A percentile compares a stretch with the other conserved stretches of the same genome.
Evolutionary conservation across 2,329 filamentous ascomycete species (phyloP).

Genomic region (Penicillium sp.): DNA sequence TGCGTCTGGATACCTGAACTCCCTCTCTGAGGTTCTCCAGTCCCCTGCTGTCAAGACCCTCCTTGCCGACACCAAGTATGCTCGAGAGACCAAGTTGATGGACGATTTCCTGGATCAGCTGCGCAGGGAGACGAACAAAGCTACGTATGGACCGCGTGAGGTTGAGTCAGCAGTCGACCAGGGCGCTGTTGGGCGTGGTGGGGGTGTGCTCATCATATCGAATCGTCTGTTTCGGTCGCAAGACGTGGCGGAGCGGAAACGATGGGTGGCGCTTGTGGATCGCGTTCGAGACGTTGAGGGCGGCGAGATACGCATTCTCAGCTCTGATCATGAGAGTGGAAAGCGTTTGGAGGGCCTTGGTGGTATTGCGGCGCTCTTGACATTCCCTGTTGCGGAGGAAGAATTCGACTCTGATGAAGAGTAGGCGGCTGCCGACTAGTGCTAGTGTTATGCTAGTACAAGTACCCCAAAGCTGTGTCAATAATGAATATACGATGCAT

Average conservation of each 20-base stretch:
- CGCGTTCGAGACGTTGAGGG: slow-evolving; percentile 74
- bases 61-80: slow-evolving; percentile 82
- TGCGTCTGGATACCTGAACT: slow-evolving; percentile 79
- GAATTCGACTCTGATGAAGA: slow-evolving; percentile 62
- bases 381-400: slow-evolving; percentile 77
- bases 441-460: background rate
- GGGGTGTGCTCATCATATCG: slow-evolving; percentile 77
- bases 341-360: slow-evolving; percentile 76
- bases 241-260: slow-evolving; percentile 67
- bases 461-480: background rate
- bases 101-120: slow-evolving; percentile 75
- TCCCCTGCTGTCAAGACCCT: slow-evolving; percentile 70
- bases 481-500: slow-evolving; percentile 8
- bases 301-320: slow-evolving; percentile 82
- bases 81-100: slow-evolving; percentile 75
- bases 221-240: slow-evolving; percentile 82
- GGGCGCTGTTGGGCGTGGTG: slow-evolving; percentile 81
- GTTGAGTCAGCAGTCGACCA: slow-evolving; percentile 78
- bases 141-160: slow-evolving; percentile 82
- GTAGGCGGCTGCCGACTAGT: background rate
- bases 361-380: slow-evolving; percentile 82
- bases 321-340: slow-evolving; percentile 90
- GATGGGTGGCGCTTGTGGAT: slow-evolving; percentile 82
- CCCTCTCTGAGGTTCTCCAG: slow-evolving; percentile 78
- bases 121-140: slow-evolving; percentile 76